Evolutionary conservation across 31 red algal species (phyloP), one percentile per base, ranked within the genome.

Genomic region (Odonthalia washingtoniensis): DNA sequence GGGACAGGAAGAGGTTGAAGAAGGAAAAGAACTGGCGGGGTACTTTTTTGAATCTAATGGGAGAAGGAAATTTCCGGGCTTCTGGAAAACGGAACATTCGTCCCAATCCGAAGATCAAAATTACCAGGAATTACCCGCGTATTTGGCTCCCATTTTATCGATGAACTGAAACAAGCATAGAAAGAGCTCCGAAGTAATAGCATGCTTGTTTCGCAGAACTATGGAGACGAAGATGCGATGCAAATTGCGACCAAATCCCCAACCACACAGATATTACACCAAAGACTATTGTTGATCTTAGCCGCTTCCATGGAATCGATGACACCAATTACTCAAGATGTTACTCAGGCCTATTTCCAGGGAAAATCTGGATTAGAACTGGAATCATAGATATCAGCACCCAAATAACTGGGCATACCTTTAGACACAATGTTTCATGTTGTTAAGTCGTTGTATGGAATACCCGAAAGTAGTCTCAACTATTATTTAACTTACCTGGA

Each of bases 361-460:
- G n/a, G n/a, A n/a, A n/a, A n/a, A n/a, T n/a, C n/a, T n/a, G n/a
- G n/a, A n/a, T n/a, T n/a, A n/a, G n/a, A n/a, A n/a, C n/a, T n/a
- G n/a, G n/a, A n/a, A n/a, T n/a, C n/a, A n/a, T n/a, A n/a, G n/a
- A n/a, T n/a, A n/a, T n/a, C n/a, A n/a, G n/a, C n/a, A n/a, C n/a
- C n/a, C n/a, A n/a, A n/a, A n/a, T n/a, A n/a, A n/a, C n/a, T n/a
- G n/a, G n/a, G n/a, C n/a, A n/a, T n/a, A n/a, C n/a, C n/a, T n/a
- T n/a, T n/a, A n/a, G n/a, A n/a, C n/a, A n/a, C n/a, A n/a, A n/a
- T n/a, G n/a, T n/a, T n/a, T n/a, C n/a, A n/a, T n/a, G 74, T 43
- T 1, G 30, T 77, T 6, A 78, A 67, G 33, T 66, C 65, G 14
- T 31, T 85, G 1, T 85, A 85, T 41, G 81, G 81, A 2, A 85